Evolutionary conservation across 345 rosid species (phyloP).

Genomic region (Populus deltoides): DNA sequence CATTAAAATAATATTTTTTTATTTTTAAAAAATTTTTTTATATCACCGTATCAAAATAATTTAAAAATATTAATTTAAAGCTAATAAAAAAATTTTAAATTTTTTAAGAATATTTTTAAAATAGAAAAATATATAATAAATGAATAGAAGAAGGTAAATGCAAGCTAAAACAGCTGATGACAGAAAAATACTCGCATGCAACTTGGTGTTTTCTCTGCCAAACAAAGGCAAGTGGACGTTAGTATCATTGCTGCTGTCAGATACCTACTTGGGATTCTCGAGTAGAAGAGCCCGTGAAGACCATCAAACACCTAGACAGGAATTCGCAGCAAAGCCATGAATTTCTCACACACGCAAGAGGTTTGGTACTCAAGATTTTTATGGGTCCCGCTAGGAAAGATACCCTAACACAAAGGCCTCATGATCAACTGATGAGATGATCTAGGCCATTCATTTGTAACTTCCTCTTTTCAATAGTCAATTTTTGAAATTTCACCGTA

Average conservation of each 20-base stretch:
- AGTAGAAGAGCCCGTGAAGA: constrained; percentile 25
- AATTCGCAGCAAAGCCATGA: constrained; percentile 15
- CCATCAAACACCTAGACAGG: background rate
- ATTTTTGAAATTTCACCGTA: background rate
- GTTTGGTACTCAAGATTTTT: constrained; percentile 4
- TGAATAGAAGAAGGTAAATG: constrained; percentile 15
- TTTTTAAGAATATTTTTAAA: no score
- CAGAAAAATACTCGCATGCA: constrained; percentile 29
- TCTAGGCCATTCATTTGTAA: background rate
- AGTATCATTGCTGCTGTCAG: constrained; percentile 14
- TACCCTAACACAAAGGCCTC: background rate
- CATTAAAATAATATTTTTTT: no score
- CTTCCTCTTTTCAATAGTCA: background rate
- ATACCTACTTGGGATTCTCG: constrained; percentile 8
- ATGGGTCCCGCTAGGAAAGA: constrained; percentile 14
- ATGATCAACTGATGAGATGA: background rate
- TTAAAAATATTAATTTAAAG: no score
- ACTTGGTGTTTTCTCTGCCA: constrained; percentile 17
- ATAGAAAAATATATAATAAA: background rate
- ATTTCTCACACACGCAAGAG: constrained; percentile 33
- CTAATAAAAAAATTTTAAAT: no score
- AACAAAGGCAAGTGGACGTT: constrained; percentile 33
- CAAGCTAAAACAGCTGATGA: constrained; percentile 23
- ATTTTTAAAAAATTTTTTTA: no score
- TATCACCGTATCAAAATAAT: no score